Evolutionary conservation across 1,139 yeast species (phyloP).

Genomic region (Geotrichum carabidarum): DNA sequence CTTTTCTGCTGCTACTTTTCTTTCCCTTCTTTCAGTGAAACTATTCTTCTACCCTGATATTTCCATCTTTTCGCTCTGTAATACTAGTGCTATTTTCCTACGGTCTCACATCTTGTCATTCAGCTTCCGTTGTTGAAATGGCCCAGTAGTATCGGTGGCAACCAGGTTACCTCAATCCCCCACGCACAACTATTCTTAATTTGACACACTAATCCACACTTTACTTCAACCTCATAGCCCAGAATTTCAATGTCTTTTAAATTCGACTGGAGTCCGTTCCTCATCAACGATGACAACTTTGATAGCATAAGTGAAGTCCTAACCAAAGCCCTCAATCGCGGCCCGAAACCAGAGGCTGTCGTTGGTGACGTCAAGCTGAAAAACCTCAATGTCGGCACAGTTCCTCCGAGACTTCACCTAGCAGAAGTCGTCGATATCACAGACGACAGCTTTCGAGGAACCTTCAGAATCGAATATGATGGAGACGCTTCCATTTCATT

Average conservation of each 20-base stretch:
- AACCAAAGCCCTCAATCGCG: constrained; percentile 64
- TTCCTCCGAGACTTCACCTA: constrained; percentile 65
- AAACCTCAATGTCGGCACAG: constrained; percentile 66
- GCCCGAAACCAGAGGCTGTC: constrained; percentile 67
- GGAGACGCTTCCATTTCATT: constrained; percentile 69
- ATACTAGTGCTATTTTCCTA: neutral
- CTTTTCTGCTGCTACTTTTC: neutral
- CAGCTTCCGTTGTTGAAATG: neutral
- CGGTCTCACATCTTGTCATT: neutral
- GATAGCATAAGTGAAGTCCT: constrained; percentile 62
- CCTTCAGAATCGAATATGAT: constrained; percentile 62
- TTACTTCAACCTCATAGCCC: neutral
- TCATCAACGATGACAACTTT: constrained; percentile 52
- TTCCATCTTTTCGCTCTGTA: neutral
- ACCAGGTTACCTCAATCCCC: neutral
- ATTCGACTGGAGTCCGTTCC: constrained; percentile 67
- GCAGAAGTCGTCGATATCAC: constrained; percentile 71
- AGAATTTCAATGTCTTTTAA: constrained; percentile 60
- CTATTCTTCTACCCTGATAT: neutral
- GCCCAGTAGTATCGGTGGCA: neutral
- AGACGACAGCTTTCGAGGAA: constrained; percentile 64
- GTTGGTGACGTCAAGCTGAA: constrained; percentile 67
- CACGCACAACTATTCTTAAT: neutral
- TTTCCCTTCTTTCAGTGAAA: neutral
- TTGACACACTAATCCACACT: neutral